A percentile compares a stretch with the other conserved stretches of the same genome.
These are phyloP conservation scores for Zalaria sp. DNA, from an alignment of 2,329 filamentous ascomycete species.

Conservation along the genomic window DNA sequence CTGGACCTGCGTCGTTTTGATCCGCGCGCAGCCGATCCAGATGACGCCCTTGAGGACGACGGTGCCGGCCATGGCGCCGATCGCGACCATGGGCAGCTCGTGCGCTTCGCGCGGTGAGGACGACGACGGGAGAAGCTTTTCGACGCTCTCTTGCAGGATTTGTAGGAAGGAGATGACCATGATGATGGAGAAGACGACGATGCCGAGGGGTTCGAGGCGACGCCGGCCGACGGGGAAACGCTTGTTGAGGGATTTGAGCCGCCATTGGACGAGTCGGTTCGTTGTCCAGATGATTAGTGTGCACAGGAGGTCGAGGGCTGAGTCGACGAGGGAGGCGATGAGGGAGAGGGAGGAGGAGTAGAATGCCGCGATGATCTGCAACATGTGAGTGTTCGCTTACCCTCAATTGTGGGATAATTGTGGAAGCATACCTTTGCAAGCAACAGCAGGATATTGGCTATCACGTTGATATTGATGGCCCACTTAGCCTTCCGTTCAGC, in stretches of 20 bases:
- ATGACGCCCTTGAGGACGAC: conserved; percentile 46
- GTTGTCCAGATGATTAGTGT: conserved; percentile 48
- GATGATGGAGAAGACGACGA: conserved; percentile 48
- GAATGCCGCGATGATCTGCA: conserved; percentile 33
- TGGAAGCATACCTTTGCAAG: conserved; percentile 30
- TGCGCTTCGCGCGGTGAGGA: conserved; percentile 34
- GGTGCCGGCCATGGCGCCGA: conserved; percentile 43
- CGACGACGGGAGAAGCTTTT: conserved; percentile 36
- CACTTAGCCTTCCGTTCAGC: conserved; percentile 36
- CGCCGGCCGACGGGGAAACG: conserved; percentile 44
- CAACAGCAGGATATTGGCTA: conserved; percentile 45
- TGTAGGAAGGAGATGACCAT: conserved; percentile 51
- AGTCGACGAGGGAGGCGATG: conserved; percentile 48
- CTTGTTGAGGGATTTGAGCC: conserved; percentile 32
- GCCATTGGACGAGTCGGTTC: conserved; percentile 45
- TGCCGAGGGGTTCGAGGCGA: conserved; percentile 46
- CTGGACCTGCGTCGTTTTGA: conserved; percentile 51
- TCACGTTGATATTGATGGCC: conserved; percentile 47
- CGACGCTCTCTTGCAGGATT: conserved; percentile 46
- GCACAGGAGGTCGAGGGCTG: conserved; percentile 45
- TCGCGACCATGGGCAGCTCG: conserved; percentile 37
- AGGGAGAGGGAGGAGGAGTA: conserved; percentile 45
- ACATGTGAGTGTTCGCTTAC: background rate
- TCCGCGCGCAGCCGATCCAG: conserved; percentile 42
- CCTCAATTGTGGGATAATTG: background rate